Conservation (phyloP, 768 basidiomycete species). For the Russula brevipes region DNA sequence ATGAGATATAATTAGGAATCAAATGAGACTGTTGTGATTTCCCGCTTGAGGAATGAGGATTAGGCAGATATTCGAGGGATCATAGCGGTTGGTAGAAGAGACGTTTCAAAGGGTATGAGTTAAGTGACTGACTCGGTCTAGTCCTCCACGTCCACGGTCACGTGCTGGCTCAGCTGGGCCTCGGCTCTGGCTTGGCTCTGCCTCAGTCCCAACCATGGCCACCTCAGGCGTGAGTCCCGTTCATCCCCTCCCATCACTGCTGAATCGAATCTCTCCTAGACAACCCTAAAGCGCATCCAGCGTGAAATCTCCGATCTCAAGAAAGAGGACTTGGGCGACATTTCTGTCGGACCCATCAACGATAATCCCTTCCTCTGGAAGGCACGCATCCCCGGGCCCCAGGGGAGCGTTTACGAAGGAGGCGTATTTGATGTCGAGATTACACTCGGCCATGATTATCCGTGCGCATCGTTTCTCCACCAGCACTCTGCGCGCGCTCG, state of each 20-base stretch:
- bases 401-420: constrained; percentile 78
- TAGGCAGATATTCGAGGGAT: constrained; percentile 51
- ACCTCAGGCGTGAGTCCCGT: constrained; percentile 18
- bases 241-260: neutral
- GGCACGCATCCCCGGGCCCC: constrained; percentile 74
- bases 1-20: neutral
- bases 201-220: neutral
- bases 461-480: constrained; percentile 42
- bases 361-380: constrained; percentile 69
- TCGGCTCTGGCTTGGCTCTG: neutral
- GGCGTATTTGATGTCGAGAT: constrained; percentile 70
- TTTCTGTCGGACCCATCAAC: constrained; percentile 58
- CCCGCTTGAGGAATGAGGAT: constrained; percentile 16
- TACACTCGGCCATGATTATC: constrained; percentile 65
- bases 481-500: neutral
- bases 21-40: neutral
- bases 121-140: neutral
- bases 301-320: constrained; percentile 74
- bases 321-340: constrained; percentile 77
- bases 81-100: constrained; percentile 34
- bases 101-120: neutral
- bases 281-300: constrained; percentile 76
- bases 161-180: neutral
- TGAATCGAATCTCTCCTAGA: constrained; percentile 32
- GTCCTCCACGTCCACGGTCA: constrained; percentile 21